These are phyloP conservation scores for Globisporangium ultimum DNA, from an alignment of 352 stramenopile genomes.

Conservation along the genomic window DNA sequence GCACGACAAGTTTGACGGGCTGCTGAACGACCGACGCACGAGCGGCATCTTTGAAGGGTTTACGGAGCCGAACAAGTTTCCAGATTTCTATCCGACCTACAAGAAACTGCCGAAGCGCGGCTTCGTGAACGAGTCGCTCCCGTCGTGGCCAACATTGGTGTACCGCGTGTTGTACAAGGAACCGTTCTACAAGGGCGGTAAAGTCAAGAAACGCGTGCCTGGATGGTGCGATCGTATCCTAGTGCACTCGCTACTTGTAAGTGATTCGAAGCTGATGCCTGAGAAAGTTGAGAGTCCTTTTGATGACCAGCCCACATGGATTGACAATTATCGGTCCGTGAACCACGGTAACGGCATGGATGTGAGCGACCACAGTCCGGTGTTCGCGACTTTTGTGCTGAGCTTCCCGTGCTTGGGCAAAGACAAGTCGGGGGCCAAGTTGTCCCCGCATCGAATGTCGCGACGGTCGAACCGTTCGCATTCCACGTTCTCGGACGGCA, in stretches of 20 bases:
- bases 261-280: conserved; percentile 73
- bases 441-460: conserved; percentile 1
- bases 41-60: conserved; percentile 81
- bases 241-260: conserved; percentile 75
- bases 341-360: conserved; percentile 83
- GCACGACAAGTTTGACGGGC: conserved; percentile 82
- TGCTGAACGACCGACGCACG: conserved; percentile 75
- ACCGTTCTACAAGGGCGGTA: conserved; percentile 87
- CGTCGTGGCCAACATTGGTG: conserved; percentile 69
- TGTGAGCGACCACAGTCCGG: conserved; percentile 79
- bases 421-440: conserved; percentile 11
- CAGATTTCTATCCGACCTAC: conserved; percentile 89
- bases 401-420: conserved; percentile 51
- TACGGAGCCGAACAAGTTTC: conserved; percentile 78
- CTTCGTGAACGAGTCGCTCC: conserved; percentile 51
- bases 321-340: conserved; percentile 82
- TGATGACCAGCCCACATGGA: conserved; percentile 28
- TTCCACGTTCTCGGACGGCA: conserved; percentile 32
- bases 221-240: conserved; percentile 87
- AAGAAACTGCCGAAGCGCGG: conserved; percentile 83
- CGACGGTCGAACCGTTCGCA: conserved; percentile 46
- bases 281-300: conserved; percentile 73
- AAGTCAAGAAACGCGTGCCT: conserved; percentile 87
- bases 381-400: conserved; percentile 74
- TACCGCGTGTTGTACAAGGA: conserved; percentile 87